phyloP scores from a whole-genome alignment of 805 yeast genomes.

The Yarrowia osloensis region DNA sequence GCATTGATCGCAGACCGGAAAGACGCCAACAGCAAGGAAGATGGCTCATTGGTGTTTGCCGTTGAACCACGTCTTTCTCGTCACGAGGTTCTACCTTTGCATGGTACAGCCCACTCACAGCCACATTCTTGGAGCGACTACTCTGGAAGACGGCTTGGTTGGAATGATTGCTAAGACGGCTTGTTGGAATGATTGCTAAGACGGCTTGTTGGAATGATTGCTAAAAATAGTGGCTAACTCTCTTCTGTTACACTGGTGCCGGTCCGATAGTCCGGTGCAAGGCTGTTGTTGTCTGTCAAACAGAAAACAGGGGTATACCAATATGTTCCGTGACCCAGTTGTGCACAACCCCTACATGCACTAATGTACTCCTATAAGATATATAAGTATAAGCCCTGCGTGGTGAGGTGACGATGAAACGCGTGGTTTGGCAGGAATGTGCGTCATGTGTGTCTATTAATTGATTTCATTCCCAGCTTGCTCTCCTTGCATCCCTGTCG shows the following conservation, averaged over 20 bases:
- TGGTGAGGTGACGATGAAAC: constrained; percentile 21
- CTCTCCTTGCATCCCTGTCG: constrained; percentile 11
- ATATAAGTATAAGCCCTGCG: background rate
- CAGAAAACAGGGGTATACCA: too few relatives aligned
- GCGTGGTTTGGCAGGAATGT: constrained; percentile 24
- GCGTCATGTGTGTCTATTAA: background rate
- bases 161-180: too few relatives aligned
- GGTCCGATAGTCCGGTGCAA: background rate
- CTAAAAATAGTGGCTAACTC: background rate
- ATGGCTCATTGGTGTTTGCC: too few relatives aligned
- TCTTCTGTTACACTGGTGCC: background rate
- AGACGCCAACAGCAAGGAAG: too few relatives aligned
- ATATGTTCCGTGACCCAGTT: too few relatives aligned
- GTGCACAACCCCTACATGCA: background rate
- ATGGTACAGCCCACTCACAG: too few relatives aligned
- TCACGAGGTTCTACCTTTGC: too few relatives aligned
- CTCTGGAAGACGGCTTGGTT: background rate
- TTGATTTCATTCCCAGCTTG: constrained; percentile 4
- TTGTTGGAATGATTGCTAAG: background rate
- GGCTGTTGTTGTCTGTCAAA: too few relatives aligned
- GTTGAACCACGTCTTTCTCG: too few relatives aligned
- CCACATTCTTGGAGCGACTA: background rate
- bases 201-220: constrained; percentile 1
- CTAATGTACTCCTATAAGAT: background rate
- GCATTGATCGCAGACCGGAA: background rate